Conservation (phyloP, 2,329 filamentous ascomycete species). For the Cytospora paraplurivora region DNA sequence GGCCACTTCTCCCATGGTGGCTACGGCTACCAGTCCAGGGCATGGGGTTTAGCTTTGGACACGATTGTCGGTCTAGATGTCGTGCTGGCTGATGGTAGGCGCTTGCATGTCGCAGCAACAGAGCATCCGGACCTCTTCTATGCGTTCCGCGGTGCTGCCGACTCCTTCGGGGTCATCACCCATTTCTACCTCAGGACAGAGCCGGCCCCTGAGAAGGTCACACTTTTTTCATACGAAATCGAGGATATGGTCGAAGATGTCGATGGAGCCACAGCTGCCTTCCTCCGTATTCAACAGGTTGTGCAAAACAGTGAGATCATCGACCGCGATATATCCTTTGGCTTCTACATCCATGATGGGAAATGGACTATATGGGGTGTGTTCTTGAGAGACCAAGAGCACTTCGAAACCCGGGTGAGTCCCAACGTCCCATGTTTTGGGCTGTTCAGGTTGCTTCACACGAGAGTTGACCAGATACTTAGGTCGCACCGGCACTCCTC, state of each 20-base stretch:
- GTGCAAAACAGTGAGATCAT: constrained; percentile 10
- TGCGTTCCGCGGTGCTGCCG: constrained; percentile 18
- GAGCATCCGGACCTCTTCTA: constrained; percentile 15
- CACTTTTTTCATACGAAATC: constrained; percentile 13
- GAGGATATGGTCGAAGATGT: constrained; percentile 14
- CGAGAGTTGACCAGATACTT: background rate
- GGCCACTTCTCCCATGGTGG: constrained; percentile 20
- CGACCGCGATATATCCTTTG: constrained; percentile 19
- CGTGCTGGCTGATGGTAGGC: constrained; percentile 12
- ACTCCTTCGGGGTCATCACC: constrained; percentile 20
- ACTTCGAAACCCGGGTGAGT: constrained; percentile 12
- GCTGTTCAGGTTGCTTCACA: background rate
- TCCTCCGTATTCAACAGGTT: constrained; percentile 10
- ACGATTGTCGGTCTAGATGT: constrained; percentile 11
- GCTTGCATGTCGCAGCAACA: constrained; percentile 4
- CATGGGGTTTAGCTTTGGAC: constrained; percentile 21
- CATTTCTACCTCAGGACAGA: constrained; percentile 14
- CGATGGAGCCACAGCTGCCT: constrained; percentile 5
- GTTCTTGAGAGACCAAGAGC: background rate
- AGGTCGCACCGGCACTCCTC: constrained; percentile 14
- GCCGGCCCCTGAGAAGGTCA: constrained; percentile 4
- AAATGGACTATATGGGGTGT: constrained; percentile 21
- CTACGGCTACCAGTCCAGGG: constrained; percentile 20
- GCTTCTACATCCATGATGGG: constrained; percentile 12
- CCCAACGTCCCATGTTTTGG: background rate